Conservation (phyloP, 345 rosid species). For the Durio zibethinus region DNA sequence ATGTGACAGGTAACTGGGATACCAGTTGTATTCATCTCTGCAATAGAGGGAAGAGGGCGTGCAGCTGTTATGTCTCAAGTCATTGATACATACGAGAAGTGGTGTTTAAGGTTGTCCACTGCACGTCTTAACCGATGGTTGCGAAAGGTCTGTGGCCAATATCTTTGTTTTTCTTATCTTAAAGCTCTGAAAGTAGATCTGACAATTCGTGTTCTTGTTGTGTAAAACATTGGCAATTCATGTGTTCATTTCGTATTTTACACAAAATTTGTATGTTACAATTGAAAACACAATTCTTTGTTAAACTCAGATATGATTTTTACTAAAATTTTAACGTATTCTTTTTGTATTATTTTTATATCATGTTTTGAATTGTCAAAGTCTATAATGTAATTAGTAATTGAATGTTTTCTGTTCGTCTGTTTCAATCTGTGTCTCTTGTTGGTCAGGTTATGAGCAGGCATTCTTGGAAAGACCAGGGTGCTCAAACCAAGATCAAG, state of each 20-base stretch:
- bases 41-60: conserved; percentile 84
- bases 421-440: neutral
- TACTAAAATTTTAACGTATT: no score
- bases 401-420: neutral
- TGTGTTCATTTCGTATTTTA: no score
- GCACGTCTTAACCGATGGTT: conserved; percentile 93
- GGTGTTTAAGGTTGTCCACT: conserved; percentile 89
- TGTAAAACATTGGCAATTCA: no score
- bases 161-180: neutral
- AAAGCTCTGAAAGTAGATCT: neutral
- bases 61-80: conserved; percentile 70
- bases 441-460: conserved; percentile 77
- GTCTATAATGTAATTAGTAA: no score
- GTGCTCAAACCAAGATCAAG: conserved; percentile 86
- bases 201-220: no score
- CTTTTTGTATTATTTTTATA: no score
- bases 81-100: conserved; percentile 64
- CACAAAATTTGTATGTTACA: no score
- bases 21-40: conserved; percentile 82
- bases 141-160: conserved; percentile 52
- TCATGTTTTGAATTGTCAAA: no score
- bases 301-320: no score
- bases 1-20: conserved; percentile 69
- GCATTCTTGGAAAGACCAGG: conserved; percentile 93
- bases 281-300: no score